Evolutionary conservation across 306 rosid species (phyloP).

Genomic region (Prunus mira): DNA sequence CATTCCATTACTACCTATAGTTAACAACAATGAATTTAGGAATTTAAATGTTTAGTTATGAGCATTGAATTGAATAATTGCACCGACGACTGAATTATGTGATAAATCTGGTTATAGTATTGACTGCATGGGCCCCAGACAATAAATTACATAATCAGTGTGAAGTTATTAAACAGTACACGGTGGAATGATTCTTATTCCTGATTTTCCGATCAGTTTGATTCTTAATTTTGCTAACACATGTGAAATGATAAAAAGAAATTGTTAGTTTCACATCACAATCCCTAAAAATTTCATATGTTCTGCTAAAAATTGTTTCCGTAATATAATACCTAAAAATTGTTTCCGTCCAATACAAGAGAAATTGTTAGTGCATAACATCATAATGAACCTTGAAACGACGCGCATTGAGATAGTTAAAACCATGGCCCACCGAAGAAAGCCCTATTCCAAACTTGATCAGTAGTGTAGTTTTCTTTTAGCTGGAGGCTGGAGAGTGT

Average conservation of each 20-base stretch:
- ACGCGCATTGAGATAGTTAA: not conserved
- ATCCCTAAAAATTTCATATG: too few relatives aligned
- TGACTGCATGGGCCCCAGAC: not conserved
- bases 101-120: not conserved
- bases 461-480: too few relatives aligned
- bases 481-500: not conserved
- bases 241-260: not conserved
- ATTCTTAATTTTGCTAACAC: not conserved
- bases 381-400: not conserved
- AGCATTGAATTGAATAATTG: not conserved
- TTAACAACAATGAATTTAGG: not conserved
- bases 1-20: not conserved
- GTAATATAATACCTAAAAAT: not conserved
- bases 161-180: too few relatives aligned
- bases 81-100: not conserved
- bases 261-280: not conserved
- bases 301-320: too few relatives aligned
- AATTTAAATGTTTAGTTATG: not conserved
- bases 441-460: not conserved
- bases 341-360: too few relatives aligned
- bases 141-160: not conserved
- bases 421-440: constrained; percentile 17
- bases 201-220: too few relatives aligned
- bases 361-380: too few relatives aligned
- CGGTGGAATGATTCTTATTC: too few relatives aligned